These are phyloP conservation scores for Colletotrichum spinosum DNA, from an alignment of 2,329 filamentous ascomycete species.

Conservation along the genomic window DNA sequence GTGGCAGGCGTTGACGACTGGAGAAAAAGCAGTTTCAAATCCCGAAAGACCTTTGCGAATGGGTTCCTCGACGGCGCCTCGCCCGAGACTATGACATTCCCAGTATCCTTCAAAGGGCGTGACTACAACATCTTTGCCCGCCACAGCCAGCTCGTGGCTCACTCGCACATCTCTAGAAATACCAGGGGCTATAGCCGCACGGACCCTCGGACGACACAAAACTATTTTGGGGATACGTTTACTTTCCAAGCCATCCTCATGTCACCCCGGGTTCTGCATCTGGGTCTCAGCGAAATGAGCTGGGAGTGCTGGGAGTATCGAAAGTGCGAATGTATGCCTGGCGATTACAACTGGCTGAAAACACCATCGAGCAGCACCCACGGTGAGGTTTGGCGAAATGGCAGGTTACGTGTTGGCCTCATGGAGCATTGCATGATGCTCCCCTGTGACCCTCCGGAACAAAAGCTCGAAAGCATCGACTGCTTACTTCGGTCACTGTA, in stretches of 20 bases:
- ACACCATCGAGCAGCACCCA: neutral
- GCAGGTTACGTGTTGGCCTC: no score
- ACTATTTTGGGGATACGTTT: neutral
- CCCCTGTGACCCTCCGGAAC: neutral
- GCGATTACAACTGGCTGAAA: neutral
- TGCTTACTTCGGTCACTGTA: no score
- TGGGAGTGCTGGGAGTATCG: slow-evolving; percentile 5
- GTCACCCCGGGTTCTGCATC: slow-evolving; percentile 13
- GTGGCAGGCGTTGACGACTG: slow-evolving; percentile 3
- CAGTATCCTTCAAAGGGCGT: neutral
- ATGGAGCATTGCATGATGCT: no score
- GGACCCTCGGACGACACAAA: neutral
- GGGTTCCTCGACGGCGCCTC: neutral
- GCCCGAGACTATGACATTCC: no score
- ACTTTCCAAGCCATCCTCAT: slow-evolving; percentile 17
- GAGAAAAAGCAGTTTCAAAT: slow-evolving; percentile 3
- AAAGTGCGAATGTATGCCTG: slow-evolving; percentile 19
- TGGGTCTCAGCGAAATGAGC: slow-evolving; percentile 10
- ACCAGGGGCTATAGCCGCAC: neutral
- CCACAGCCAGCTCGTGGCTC: neutral
- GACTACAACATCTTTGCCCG: neutral
- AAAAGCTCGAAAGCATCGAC: neutral
- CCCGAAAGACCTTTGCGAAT: neutral
- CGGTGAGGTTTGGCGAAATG: no score
- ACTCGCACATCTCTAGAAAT: no score